A percentile compares a stretch with the other conserved stretches of the same genome.
phyloP scores from a whole-genome alignment of 768 basidiomycete genomes.

The Mycena leptocephala region DNA sequence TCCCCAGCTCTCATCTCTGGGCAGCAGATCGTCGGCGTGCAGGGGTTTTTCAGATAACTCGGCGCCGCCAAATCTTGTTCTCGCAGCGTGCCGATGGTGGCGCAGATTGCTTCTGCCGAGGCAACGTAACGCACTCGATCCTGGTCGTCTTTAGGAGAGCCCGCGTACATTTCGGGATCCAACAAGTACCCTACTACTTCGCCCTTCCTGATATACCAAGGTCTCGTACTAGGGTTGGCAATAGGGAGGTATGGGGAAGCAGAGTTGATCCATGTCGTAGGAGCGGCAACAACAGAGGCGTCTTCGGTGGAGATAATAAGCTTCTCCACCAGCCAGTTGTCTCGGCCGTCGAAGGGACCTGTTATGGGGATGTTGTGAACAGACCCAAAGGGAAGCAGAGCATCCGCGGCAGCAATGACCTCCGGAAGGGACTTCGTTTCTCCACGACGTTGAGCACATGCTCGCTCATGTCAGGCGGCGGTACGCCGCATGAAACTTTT shows the following conservation, averaged over 20 bases:
- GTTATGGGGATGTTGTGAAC: slow-evolving; percentile 8
- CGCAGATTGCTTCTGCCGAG: slow-evolving; percentile 8
- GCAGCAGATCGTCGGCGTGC: background rate
- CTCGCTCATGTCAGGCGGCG: background rate
- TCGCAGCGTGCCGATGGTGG: slow-evolving; percentile 3
- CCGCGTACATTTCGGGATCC: slow-evolving; percentile 13
- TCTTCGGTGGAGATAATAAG: slow-evolving; percentile 28
- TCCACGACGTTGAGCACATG: background rate
- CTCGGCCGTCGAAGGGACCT: slow-evolving; percentile 3
- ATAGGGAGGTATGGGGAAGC: slow-evolving; percentile 27
- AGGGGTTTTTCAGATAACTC: background rate
- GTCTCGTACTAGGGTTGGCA: slow-evolving; percentile 31
- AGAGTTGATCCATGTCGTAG: slow-evolving; percentile 32
- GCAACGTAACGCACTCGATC: background rate
- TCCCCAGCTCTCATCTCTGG: slow-evolving; percentile 34
- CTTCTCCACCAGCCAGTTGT: slow-evolving; percentile 38
- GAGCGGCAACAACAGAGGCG: slow-evolving; percentile 19
- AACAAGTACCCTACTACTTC: slow-evolving; percentile 28
- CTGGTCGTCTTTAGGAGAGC: slow-evolving; percentile 11
- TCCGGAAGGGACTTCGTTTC: background rate
- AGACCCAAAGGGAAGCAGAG: background rate
- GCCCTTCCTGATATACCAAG: slow-evolving; percentile 27
- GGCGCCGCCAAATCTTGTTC: slow-evolving; percentile 1
- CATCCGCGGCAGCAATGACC: background rate
- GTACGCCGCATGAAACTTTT: background rate